Percentiles rank a stretch among this genome's conserved stretches.
Conservation (phyloP, 768 basidiomycete species). For the Tulasnella sp. region DNA sequence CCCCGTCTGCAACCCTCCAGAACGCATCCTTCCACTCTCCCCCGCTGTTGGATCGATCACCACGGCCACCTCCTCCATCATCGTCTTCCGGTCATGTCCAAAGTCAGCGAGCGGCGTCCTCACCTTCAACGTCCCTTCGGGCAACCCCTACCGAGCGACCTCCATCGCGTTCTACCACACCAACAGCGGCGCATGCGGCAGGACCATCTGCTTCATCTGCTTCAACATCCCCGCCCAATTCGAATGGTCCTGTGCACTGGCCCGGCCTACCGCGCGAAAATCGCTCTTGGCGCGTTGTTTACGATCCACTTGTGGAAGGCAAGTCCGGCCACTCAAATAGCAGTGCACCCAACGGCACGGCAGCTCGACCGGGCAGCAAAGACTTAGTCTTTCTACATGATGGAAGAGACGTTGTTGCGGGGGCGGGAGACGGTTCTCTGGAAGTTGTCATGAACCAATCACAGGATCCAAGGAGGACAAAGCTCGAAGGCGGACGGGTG, state of each 20-base stretch:
- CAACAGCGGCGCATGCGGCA: constrained; percentile 12
- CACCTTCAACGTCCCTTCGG: constrained; percentile 34
- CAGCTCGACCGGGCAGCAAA: constrained; percentile 32
- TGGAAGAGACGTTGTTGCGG: constrained; percentile 23
- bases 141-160: background rate
- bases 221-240: constrained; percentile 25
- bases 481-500: constrained; percentile 21
- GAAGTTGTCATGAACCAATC: constrained; percentile 35
- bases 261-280: constrained; percentile 32
- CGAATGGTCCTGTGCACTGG: constrained; percentile 23
- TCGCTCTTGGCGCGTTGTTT: constrained; percentile 36
- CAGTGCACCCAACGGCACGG: constrained; percentile 26
- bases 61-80: constrained; percentile 40
- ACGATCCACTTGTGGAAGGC: constrained; percentile 36
- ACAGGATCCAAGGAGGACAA: constrained; percentile 36
- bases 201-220: constrained; percentile 8
- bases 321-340: constrained; percentile 35
- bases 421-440: constrained; percentile 19
- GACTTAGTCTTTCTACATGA: constrained; percentile 39
- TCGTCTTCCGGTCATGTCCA: constrained; percentile 38
- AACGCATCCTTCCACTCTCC: constrained; percentile 46
- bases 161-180: constrained; percentile 18
- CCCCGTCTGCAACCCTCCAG: constrained; percentile 42
- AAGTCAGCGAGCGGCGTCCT: constrained; percentile 13
- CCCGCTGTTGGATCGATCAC: constrained; percentile 44